phyloP scores from a whole-genome alignment of 306 rosid genomes.

The Quercus bicolor region DNA sequence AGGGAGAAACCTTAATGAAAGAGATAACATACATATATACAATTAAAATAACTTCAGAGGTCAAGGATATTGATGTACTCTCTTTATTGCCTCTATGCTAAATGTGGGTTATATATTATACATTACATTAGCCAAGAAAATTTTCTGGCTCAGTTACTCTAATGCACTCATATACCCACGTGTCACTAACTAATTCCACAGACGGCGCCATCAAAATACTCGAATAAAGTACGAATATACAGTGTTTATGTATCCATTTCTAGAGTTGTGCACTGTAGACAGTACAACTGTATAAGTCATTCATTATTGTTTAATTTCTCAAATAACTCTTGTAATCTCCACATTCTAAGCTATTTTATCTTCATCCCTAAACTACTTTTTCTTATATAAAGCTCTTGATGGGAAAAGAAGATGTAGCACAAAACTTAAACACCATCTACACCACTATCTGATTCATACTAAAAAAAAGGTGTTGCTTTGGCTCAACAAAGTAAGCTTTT shows the following conservation, averaged over 20 bases:
- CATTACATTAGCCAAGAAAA: too few relatives aligned
- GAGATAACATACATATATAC: too few relatives aligned
- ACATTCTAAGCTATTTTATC: not conserved
- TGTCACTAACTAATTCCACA: slow-evolving; percentile 32
- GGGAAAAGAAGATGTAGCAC: slow-evolving; percentile 11
- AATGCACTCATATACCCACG: slow-evolving; percentile 5
- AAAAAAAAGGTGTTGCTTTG: not conserved
- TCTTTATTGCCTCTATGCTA: too few relatives aligned
- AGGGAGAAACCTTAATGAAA: too few relatives aligned
- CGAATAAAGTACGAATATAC: slow-evolving; percentile 1
- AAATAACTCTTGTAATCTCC: slow-evolving; percentile 10
- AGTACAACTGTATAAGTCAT: slow-evolving; percentile 6
- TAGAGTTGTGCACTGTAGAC: slow-evolving; percentile 16
- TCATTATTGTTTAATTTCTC: slow-evolving; percentile 16
- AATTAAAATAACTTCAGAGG: too few relatives aligned
- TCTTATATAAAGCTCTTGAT: slow-evolving; percentile 5
- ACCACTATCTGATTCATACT: not conserved
- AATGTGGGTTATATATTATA: too few relatives aligned
- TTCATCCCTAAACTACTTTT: not conserved
- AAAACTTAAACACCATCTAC: slow-evolving; percentile 18
- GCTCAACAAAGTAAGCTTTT: slow-evolving; percentile 29
- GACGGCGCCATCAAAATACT: slow-evolving; percentile 32
- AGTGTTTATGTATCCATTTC: not conserved
- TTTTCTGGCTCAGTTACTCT: too few relatives aligned
- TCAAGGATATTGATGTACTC: too few relatives aligned